These are phyloP conservation scores for Delphinella strobiligena DNA, from an alignment of 2,329 filamentous ascomycete species.

Conservation along the genomic window DNA sequence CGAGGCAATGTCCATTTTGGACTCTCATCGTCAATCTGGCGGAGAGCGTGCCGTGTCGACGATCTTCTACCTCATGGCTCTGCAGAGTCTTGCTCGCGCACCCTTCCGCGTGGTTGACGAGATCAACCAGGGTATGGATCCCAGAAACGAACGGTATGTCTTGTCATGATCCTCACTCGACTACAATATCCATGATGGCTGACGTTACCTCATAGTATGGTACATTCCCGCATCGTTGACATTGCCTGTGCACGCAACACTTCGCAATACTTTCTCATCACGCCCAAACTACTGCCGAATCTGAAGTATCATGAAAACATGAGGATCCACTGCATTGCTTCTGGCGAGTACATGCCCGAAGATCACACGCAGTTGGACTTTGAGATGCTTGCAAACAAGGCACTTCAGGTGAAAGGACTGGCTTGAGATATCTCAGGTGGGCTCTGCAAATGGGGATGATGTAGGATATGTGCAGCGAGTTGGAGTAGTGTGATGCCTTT, in stretches of 20 bases:
- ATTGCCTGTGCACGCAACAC: conserved; percentile 75
- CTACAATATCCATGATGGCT: no score
- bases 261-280: conserved; percentile 87
- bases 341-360: conserved; percentile 54
- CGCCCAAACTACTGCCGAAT: conserved; percentile 80
- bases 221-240: conserved; percentile 95
- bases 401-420: conserved; percentile 13
- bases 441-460: no score
- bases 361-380: conserved; percentile 32
- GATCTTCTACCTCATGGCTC: conserved; percentile 97
- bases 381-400: conserved; percentile 23
- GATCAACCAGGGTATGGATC: conserved; percentile 99
- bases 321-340: conserved; percentile 87
- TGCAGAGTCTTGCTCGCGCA: conserved; percentile 84
- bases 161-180: no score
- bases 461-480: no score
- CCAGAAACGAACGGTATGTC: conserved; percentile 71
- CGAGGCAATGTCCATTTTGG: conserved; percentile 72
- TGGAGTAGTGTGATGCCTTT: no score
- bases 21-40: conserved; percentile 88
- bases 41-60: conserved; percentile 94
- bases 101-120: conserved; percentile 98
- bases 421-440: no score
- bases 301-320: conserved; percentile 82
- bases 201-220: no score